Evolutionary conservation across 495 filamentous ascomycete genomes (phyloP).

Genomic region (Xylaria intraflava): DNA sequence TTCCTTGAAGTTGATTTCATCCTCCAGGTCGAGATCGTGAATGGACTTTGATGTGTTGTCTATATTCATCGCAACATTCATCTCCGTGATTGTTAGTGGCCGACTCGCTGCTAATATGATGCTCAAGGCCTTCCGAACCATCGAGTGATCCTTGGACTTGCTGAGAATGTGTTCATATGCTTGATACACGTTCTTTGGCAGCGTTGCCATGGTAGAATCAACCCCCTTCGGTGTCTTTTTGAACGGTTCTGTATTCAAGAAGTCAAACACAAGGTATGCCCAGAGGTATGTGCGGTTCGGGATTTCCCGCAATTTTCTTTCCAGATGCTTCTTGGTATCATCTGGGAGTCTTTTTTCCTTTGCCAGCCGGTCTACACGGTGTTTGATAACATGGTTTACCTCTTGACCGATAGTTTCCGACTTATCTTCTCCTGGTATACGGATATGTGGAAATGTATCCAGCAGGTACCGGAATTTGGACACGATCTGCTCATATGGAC

Average conservation of each 20-base stretch:
- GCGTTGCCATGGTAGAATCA: slow-evolving; percentile 12
- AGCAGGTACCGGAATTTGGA: slow-evolving; percentile 23
- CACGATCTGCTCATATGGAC: slow-evolving; percentile 38
- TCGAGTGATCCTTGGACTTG: slow-evolving; percentile 15
- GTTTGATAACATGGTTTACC: slow-evolving; percentile 37
- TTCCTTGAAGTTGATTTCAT: slow-evolving; percentile 17
- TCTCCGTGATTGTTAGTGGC: slow-evolving; percentile 36
- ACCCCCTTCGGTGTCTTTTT: slow-evolving; percentile 20
- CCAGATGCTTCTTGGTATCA: slow-evolving; percentile 16
- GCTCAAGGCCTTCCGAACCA: slow-evolving; percentile 31
- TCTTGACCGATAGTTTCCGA: slow-evolving; percentile 35
- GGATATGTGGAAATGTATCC: slow-evolving; percentile 26
- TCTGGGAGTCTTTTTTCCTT: slow-evolving; percentile 10
- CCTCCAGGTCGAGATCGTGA: slow-evolving; percentile 15
- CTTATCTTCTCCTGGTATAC: slow-evolving; percentile 34
- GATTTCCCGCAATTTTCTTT: slow-evolving; percentile 20
- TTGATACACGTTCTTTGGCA: slow-evolving; percentile 31
- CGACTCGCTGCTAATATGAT: slow-evolving; percentile 34
- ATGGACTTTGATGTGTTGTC: slow-evolving; percentile 13
- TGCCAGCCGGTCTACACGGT: slow-evolving; percentile 23
- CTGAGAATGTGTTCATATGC: slow-evolving; percentile 40
- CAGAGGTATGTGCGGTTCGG: slow-evolving; percentile 35
- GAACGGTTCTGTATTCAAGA: slow-evolving; percentile 13
- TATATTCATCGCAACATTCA: slow-evolving; percentile 32
- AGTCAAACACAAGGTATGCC: slow-evolving; percentile 29